These are phyloP conservation scores for Gynochthodes officinalis DNA, from an alignment of 257 asterid species.

Conservation along the genomic window DNA sequence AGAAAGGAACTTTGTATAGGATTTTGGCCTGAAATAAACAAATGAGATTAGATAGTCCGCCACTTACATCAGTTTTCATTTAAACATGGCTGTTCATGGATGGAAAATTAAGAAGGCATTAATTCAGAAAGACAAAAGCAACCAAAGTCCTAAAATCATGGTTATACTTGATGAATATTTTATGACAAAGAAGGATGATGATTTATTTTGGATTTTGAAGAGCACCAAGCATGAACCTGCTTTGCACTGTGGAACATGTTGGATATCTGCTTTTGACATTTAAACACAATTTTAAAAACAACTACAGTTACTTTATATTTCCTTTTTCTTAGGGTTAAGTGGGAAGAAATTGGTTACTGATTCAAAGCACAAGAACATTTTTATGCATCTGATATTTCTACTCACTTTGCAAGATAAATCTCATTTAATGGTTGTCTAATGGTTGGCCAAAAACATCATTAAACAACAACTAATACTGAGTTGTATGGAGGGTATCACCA, in stretches of 20 bases:
- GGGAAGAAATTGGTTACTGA: no score
- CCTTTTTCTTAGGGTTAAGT: no score
- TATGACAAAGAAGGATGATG: not conserved
- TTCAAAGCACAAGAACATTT: no score
- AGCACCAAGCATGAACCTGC: not conserved
- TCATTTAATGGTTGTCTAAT: no score
- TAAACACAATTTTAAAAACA: no score
- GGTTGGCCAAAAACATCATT: not conserved
- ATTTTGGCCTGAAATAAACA: slow-evolving; percentile 61
- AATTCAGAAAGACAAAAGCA: not conserved
- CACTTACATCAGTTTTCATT: not conserved
- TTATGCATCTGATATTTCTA: no score
- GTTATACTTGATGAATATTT: not conserved
- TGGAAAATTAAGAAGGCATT: not conserved
- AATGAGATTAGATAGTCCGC: not conserved
- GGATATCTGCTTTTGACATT: not conserved
- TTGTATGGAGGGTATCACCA: not conserved
- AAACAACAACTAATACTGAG: not conserved
- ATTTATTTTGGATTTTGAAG: not conserved
- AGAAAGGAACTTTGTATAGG: slow-evolving; percentile 63
- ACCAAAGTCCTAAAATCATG: not conserved
- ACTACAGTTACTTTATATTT: no score
- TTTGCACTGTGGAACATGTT: not conserved
- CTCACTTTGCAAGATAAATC: not conserved
- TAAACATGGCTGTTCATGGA: not conserved